Conservation (phyloP, 148 eudicot species). For the Suaeda aralocaspica region DNA sequence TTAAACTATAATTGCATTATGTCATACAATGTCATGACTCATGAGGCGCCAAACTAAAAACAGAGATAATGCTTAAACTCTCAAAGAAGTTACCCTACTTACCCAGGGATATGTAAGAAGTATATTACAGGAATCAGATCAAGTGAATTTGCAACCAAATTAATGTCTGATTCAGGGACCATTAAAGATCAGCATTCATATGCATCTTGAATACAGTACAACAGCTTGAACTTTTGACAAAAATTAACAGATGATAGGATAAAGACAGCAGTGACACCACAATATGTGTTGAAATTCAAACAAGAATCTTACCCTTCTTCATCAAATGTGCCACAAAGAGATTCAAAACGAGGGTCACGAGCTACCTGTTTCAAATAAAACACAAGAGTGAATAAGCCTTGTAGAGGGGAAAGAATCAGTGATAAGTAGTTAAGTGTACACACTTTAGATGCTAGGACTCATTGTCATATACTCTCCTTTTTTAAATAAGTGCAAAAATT, state of each 20-base stretch:
- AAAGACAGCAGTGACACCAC: not conserved
- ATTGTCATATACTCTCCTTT: no score
- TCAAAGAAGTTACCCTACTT: not conserved
- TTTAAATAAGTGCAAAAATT: no score
- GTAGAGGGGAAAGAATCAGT: no score
- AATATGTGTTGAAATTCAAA: not conserved
- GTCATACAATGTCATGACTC: not conserved
- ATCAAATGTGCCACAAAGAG: slow-evolving; percentile 70
- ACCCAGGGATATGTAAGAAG: not conserved
- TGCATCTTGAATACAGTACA: not conserved
- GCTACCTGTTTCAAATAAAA: slow-evolving; percentile 42
- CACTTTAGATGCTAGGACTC: no score
- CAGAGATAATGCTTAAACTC: not conserved
- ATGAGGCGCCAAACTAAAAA: no score
- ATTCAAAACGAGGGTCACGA: slow-evolving; percentile 93
- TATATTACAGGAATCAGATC: not conserved
- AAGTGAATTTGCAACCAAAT: not conserved
- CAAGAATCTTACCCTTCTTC: slow-evolving; percentile 54
- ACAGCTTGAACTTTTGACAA: not conserved
- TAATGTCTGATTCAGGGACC: not conserved
- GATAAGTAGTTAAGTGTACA: no score
- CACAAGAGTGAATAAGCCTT: not conserved
- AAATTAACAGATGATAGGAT: not conserved
- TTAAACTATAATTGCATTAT: slow-evolving; percentile 1
- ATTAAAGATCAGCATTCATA: not conserved